Conservation (phyloP, 1,139 yeast species). For the Yamadazyma triangularis region DNA sequence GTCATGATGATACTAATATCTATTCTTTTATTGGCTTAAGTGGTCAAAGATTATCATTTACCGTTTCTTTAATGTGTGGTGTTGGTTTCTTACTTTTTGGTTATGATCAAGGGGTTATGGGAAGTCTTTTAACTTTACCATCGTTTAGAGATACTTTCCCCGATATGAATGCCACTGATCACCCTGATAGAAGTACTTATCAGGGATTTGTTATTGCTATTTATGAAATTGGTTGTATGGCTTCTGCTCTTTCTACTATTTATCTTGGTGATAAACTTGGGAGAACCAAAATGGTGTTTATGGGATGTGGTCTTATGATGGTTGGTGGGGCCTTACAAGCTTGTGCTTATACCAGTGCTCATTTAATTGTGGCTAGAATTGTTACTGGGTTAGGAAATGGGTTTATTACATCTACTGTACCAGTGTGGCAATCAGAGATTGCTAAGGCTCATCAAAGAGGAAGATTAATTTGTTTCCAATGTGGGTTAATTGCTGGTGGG, state of each 20-base stretch:
- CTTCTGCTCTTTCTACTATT: conserved; percentile 29
- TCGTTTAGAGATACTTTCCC: conserved; percentile 38
- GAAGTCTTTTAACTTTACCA: conserved; percentile 37
- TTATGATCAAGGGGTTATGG: conserved; percentile 50
- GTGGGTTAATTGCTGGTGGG: conserved; percentile 35
- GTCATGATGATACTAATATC: conserved; percentile 12
- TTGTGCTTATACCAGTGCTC: conserved; percentile 27
- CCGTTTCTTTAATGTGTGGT: conserved; percentile 26
- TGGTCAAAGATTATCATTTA: conserved; percentile 21
- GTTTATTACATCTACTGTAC: conserved; percentile 34
- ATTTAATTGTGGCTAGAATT: conserved; percentile 37
- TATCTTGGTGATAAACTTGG: conserved; percentile 33
- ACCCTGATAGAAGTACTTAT: conserved; percentile 19
- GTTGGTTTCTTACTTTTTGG: conserved; percentile 37
- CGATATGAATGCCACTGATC: conserved; percentile 19
- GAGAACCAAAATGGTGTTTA: conserved; percentile 26
- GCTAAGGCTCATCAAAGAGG: conserved; percentile 34
- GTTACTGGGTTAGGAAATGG: conserved; percentile 43
- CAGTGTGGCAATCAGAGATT: conserved; percentile 36
- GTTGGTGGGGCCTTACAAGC: conserved; percentile 36
- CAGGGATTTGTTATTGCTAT: conserved; percentile 34
- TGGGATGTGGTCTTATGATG: conserved; percentile 28
- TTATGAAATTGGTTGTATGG: conserved; percentile 36
- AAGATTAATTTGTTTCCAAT: conserved; percentile 30
- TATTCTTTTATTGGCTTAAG: conserved; percentile 21